A percentile compares a stretch with the other conserved stretches of the same genome.
phyloP scores from a whole-genome alignment of 768 basidiomycete species.

The Rubroboletus pulcherrimus region DNA sequence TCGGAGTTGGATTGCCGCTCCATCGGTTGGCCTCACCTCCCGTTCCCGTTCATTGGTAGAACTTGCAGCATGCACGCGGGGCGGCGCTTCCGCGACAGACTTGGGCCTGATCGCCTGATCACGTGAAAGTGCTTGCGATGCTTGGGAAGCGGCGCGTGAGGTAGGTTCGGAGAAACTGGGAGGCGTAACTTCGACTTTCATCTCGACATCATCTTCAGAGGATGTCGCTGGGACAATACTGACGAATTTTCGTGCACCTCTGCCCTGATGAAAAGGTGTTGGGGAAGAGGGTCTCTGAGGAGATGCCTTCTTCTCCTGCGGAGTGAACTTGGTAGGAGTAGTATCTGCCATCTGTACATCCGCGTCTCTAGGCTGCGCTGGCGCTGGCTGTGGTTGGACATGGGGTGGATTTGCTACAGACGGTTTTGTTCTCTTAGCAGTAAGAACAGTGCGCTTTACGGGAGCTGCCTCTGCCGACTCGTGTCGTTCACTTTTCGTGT shows the following conservation, averaged over 20 bases:
- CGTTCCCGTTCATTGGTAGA: not conserved
- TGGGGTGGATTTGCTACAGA: not conserved
- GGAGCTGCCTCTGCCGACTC: not conserved
- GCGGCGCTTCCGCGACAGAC: not conserved
- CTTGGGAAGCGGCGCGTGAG: not conserved
- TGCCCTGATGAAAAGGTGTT: not conserved
- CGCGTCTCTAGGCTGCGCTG: not conserved
- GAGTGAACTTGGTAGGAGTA: not conserved
- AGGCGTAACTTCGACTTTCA: constrained; percentile 7
- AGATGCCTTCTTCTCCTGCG: not conserved
- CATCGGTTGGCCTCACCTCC: not conserved
- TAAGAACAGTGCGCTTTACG: not conserved
- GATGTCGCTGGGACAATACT: not conserved
- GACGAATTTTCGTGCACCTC: not conserved
- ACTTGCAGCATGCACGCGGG: not conserved
- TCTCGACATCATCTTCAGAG: constrained; percentile 12
- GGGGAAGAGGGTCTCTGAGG: not conserved
- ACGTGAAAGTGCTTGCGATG: not conserved
- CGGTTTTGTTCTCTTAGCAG: not conserved
- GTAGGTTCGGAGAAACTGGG: not conserved
- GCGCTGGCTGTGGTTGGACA: not conserved
- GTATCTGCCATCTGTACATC: constrained; percentile 9
- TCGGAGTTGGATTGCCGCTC: not conserved
- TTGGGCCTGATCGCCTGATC: not conserved
- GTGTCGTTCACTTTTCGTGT: not conserved